Evolutionary conservation across 306 rosid genomes (phyloP).

Genomic region (Potentilla sterilis): DNA sequence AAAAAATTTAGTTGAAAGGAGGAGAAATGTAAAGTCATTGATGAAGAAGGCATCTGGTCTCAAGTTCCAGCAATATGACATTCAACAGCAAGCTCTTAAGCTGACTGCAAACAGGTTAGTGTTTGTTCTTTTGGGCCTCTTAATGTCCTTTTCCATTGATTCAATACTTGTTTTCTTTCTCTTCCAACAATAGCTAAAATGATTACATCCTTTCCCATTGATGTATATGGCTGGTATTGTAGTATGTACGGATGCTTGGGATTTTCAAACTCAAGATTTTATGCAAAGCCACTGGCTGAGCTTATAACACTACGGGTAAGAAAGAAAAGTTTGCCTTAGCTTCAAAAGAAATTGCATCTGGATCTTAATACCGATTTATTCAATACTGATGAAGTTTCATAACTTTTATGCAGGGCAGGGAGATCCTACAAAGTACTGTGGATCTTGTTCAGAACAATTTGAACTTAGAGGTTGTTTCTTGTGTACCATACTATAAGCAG

Average conservation of each 20-base stretch:
- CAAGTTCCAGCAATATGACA: conserved; percentile 80
- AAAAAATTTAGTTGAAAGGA: conserved; percentile 72
- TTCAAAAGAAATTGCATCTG: conserved; percentile 1
- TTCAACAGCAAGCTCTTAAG: conserved; percentile 97
- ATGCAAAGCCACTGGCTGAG: conserved; percentile 95
- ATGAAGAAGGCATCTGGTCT: conserved; percentile 88
- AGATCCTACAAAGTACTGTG: conserved; percentile 90
- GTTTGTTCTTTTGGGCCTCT: conserved; percentile 4
- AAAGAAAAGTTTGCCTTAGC: conserved; percentile 18
- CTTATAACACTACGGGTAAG: conserved; percentile 90
- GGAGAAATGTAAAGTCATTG: conserved; percentile 76
- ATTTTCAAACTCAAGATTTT: conserved; percentile 92
- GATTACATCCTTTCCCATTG: not conserved
- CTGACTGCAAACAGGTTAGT: conserved; percentile 93
- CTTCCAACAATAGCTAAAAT: conserved; percentile 8
- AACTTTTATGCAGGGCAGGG: conserved; percentile 78
- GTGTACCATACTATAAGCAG: conserved; percentile 17
- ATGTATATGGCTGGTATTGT: conserved; percentile 34
- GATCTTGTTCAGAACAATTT: conserved; percentile 91
- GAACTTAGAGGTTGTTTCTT: conserved; percentile 77
- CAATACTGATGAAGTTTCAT: conserved; percentile 19
- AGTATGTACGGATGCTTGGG: conserved; percentile 99
- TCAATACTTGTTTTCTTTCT: conserved; percentile 1
- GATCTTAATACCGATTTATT: conserved; percentile 15
- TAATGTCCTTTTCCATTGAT: conserved; percentile 6